Evolutionary conservation across 768 basidiomycete species (phyloP), one percentile per base, ranked within the genome.

Genomic region (Hygrophoropsis aurantiaca): DNA sequence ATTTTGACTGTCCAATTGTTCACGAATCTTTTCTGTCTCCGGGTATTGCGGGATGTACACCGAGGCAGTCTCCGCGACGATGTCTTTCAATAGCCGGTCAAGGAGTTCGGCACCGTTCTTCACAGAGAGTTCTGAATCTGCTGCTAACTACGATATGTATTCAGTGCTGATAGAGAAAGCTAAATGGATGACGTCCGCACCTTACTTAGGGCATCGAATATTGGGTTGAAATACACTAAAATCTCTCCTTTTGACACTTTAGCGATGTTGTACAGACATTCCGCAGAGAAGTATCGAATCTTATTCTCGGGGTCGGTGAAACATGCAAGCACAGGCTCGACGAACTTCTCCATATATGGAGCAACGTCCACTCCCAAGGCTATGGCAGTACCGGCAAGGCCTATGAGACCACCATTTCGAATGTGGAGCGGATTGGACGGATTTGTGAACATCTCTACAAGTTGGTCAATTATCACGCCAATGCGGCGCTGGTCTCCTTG

Each of bases 31-130:
- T 62, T 86, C 87, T 0, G 85, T 87, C 61, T 91, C 90, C 2
- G 85, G 81, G 60, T 89, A 89, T 48, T 90, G 82, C 9, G 94
- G 92, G 42, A 97, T 85, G 63, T 97, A 97, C 27, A 90, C 87
- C 1, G 94, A 92, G 2, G 95, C 97, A 7, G 92, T 90, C 68
- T 98, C 97, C 11, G 94, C 88, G 4, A 98, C 95, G 40, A 97
- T 95, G 56, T 99, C 97, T 61, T 98, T 97, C 56, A 99, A 79
- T n/a, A 97, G 79, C 16, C 95, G 82, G 65, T 99, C 97, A 47
- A 98, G 79, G 23, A 99, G 79, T 65, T 99, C 97, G 1, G 97
- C 94, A 2, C 95, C 95, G 59, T 97, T 98, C 80, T 97, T 95
- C 51, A 99, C 95, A 2, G 97, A 95, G 30, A 90, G 59, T 56